phyloP scores from a whole-genome alignment of 2,329 filamentous ascomycete genomes.

The Periconia digitata region DNA sequence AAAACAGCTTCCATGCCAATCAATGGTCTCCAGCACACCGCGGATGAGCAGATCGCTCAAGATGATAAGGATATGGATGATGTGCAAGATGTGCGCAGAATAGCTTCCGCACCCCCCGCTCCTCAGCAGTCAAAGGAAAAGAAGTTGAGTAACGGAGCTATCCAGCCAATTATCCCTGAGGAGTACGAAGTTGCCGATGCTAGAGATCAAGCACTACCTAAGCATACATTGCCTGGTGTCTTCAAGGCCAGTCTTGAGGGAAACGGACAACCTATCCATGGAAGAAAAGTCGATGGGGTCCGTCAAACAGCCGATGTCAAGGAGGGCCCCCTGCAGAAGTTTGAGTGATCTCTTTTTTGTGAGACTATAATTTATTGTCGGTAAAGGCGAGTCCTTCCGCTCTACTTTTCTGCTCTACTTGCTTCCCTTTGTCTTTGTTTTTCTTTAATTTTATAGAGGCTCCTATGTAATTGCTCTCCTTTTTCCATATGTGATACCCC shows the following conservation, averaged over 20 bases:
- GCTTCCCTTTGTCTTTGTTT: neutral
- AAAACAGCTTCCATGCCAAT: constrained; percentile 7
- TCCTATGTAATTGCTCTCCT: neutral
- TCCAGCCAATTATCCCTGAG: neutral
- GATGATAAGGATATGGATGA: neutral
- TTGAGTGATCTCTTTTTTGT: too few species aligned
- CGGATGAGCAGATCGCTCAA: neutral
- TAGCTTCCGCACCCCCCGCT: neutral
- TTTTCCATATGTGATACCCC: neutral
- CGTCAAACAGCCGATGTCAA: neutral
- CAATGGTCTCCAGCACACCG: neutral
- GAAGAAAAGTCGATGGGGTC: neutral
- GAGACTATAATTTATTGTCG: neutral
- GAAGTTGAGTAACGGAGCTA: neutral
- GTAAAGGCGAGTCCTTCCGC: too few species aligned
- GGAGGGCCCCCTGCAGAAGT: neutral
- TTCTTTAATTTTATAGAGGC: neutral
- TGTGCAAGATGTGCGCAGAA: neutral
- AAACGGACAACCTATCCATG: neutral
- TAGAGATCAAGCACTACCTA: constrained; percentile 1
- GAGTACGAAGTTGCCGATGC: constrained; percentile 1
- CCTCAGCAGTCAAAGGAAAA: constrained; percentile 5
- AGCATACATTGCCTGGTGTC: neutral
- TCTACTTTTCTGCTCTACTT: neutral
- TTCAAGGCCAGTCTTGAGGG: neutral